phyloP scores from a whole-genome alignment of 148 eudicot genomes.

The Beta vulgaris region DNA sequence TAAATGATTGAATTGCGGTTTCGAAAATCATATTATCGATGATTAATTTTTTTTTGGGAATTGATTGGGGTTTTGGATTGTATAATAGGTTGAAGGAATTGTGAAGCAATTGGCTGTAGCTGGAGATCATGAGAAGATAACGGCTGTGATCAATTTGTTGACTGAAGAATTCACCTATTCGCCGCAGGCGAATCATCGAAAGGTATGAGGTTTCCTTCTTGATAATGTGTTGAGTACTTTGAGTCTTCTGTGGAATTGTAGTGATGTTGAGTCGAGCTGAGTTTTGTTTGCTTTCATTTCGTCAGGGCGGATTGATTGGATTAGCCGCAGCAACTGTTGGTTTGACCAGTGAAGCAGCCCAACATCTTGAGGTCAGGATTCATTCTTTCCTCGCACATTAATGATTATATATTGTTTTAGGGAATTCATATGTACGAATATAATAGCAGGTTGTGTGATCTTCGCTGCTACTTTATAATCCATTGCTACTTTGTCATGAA shows the following conservation, averaged over 20 bases:
- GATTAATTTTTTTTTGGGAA: background rate
- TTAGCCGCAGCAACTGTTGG: constrained; percentile 98
- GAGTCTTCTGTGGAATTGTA: background rate
- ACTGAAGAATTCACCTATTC: constrained; percentile 67
- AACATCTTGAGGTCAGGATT: constrained; percentile 81
- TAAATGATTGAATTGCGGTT: too few species aligned
- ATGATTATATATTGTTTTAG: background rate
- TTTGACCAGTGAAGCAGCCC: constrained; percentile 81
- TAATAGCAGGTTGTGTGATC: background rate
- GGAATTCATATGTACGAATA: background rate
- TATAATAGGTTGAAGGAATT: constrained; percentile 81
- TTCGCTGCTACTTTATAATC: too few species aligned
- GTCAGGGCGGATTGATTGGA: constrained; percentile 97
- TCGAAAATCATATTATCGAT: background rate
- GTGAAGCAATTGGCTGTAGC: constrained; percentile 68
- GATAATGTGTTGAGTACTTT: background rate
- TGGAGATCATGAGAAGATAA: constrained; percentile 82
- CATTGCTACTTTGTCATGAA: too few species aligned
- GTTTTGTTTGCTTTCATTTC: constrained; percentile 14
- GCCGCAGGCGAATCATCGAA: constrained; percentile 88
- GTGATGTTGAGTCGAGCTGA: background rate
- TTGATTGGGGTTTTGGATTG: constrained; percentile 11
- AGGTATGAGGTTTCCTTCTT: constrained; percentile 33
- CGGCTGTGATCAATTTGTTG: constrained; percentile 77
- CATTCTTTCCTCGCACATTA: background rate